Evolutionary conservation across 2,329 filamentous ascomycete species (phyloP).

Genomic region (Aureobasidium sp.): DNA sequence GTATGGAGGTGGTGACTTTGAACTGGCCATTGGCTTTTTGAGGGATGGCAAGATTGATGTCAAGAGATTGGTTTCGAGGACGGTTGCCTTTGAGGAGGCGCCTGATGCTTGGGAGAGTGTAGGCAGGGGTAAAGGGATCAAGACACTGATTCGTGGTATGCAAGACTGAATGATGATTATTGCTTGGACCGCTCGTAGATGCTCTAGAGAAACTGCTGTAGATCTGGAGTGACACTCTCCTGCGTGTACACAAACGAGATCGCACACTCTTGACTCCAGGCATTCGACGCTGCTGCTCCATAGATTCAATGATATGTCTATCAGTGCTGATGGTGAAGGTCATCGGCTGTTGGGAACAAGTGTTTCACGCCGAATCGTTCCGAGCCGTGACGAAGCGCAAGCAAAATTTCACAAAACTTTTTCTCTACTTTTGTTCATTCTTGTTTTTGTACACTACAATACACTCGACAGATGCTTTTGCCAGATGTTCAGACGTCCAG

Average conservation of each 20-base stretch:
- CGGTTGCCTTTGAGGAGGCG: constrained; percentile 71
- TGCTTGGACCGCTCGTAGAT: neutral
- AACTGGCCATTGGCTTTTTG: constrained; percentile 70
- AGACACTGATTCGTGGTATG: constrained; percentile 45
- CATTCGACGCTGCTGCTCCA: neutral
- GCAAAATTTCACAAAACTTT: neutral
- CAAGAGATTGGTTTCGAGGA: constrained; percentile 70
- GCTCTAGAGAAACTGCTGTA: neutral
- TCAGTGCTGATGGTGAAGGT: neutral
- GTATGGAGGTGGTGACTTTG: constrained; percentile 82
- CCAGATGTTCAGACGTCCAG: neutral
- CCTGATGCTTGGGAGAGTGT: constrained; percentile 83
- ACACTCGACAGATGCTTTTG: neutral
- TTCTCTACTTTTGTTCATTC: neutral
- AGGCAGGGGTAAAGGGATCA: constrained; percentile 70
- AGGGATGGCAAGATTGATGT: constrained; percentile 59
- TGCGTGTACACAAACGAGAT: neutral
- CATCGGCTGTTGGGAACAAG: neutral
- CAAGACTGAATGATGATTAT: neutral
- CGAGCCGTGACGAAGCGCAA: neutral
- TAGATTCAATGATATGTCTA: neutral
- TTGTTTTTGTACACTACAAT: neutral
- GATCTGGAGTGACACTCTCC: neutral
- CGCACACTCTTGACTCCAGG: too few relatives aligned
- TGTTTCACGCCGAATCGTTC: neutral